Percentiles rank a stretch among this genome's conserved stretches.
phyloP scores from a whole-genome alignment of 2,329 filamentous ascomycete species.

The Colletotrichum filicis region DNA sequence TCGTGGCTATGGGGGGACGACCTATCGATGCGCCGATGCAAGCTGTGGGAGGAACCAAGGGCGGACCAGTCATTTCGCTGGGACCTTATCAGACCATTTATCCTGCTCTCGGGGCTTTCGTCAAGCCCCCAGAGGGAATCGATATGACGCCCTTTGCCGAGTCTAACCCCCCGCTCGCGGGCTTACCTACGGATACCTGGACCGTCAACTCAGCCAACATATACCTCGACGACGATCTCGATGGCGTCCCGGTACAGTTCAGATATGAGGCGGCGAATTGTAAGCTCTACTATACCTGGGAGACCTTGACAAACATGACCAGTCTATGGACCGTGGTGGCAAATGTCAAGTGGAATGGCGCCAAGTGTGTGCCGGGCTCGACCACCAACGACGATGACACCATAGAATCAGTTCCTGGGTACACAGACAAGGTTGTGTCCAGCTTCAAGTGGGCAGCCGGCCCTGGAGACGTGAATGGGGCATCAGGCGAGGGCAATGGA shows the following conservation, averaged over 20 bases:
- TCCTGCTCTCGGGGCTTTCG: not conserved
- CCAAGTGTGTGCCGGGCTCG: constrained; percentile 31
- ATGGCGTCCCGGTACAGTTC: constrained; percentile 64
- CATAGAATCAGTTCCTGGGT: constrained; percentile 10
- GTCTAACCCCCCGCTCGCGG: constrained; percentile 17
- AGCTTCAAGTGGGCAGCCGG: constrained; percentile 26
- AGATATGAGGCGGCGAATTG: constrained; percentile 70
- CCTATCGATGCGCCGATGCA: constrained; percentile 66
- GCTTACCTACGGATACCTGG: not conserved
- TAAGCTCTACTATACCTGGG: constrained; percentile 66
- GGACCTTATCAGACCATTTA: constrained; percentile 1
- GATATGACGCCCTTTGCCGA: constrained; percentile 23
- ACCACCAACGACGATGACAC: constrained; percentile 28
- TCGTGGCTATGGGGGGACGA: constrained; percentile 69
- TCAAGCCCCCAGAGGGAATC: constrained; percentile 7
- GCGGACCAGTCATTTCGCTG: constrained; percentile 51
- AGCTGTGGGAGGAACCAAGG: constrained; percentile 74
- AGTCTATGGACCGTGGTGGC: constrained; percentile 63
- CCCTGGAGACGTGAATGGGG: constrained; percentile 25
- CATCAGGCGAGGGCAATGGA: not conserved
- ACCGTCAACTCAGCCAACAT: constrained; percentile 37
- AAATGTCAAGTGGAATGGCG: constrained; percentile 36
- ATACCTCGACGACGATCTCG: constrained; percentile 36
- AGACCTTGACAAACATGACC: constrained; percentile 61
- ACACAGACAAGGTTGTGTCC: constrained; percentile 23